A percentile compares a stretch with the other conserved stretches of the same genome.
Evolutionary conservation across 768 basidiomycete genomes (phyloP).

Genomic region (Leccinellum rugosiceps): DNA sequence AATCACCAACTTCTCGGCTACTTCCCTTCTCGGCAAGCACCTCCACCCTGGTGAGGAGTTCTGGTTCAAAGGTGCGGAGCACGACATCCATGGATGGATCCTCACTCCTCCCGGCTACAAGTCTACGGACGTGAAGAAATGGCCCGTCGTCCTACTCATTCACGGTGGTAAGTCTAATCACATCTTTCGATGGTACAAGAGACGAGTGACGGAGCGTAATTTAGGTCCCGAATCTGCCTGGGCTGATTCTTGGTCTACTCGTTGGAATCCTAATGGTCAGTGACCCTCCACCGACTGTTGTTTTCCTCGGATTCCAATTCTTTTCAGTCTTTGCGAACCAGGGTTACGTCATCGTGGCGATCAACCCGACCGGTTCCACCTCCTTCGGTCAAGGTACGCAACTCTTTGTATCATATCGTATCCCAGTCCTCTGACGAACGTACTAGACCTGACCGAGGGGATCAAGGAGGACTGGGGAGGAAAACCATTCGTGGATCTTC

Average conservation of each 20-base stretch:
- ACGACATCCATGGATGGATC: conserved; percentile 80
- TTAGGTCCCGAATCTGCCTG: conserved; percentile 78
- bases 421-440: not conserved
- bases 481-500: conserved; percentile 77
- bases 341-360: conserved; percentile 83
- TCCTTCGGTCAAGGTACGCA: conserved; percentile 79
- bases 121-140: conserved; percentile 63
- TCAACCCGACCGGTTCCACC: conserved; percentile 95
- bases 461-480: conserved; percentile 84
- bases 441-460: conserved; percentile 71
- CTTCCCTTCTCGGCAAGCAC: conserved; percentile 52
- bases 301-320: not conserved
- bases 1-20: conserved; percentile 63
- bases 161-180: conserved; percentile 55
- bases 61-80: conserved; percentile 84
- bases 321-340: conserved; percentile 74
- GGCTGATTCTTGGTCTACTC: conserved; percentile 87
- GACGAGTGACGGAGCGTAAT: conserved; percentile 1
- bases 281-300: not conserved
- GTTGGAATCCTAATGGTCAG: conserved; percentile 87
- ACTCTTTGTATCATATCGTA: not conserved
- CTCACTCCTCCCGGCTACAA: conserved; percentile 79
- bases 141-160: conserved; percentile 77
- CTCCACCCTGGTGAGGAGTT: conserved; percentile 73
- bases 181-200: not conserved